A percentile compares a stretch with the other conserved stretches of the same genome.
phyloP scores from a whole-genome alignment of 108 stramenopile species.

The Fragilaria radians region DNA sequence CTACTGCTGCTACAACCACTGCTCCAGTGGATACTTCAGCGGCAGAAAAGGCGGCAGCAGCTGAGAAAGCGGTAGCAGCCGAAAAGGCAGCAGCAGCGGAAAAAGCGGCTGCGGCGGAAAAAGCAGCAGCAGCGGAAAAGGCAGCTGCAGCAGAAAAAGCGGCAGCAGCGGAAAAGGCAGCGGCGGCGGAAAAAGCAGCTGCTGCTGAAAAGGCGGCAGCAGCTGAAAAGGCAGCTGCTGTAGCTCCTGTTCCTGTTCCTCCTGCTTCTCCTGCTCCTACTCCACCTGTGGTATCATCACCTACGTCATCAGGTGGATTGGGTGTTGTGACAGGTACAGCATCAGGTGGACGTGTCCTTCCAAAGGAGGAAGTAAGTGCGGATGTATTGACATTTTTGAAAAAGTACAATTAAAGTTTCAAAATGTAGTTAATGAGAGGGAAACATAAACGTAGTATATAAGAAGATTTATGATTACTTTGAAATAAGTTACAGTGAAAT shows the following conservation, averaged over 20 bases:
- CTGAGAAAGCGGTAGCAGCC: constrained; percentile 3
- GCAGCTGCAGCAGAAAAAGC: constrained; percentile 11
- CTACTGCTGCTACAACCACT: not conserved
- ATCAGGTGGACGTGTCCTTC: constrained; percentile 64
- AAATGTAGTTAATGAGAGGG: too few relatives aligned
- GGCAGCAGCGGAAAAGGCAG: constrained; percentile 8
- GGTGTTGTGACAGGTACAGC: constrained; percentile 51
- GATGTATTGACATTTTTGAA: constrained; percentile 75
- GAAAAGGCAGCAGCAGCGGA: constrained; percentile 21
- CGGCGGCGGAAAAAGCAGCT: constrained; percentile 10
- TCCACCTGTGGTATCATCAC: constrained; percentile 5
- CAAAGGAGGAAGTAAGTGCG: constrained; percentile 72
- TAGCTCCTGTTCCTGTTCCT: constrained; percentile 22
- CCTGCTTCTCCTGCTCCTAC: constrained; percentile 12
- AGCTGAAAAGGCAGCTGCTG: constrained; percentile 23
- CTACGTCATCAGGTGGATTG: constrained; percentile 29
- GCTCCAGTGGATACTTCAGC: not conserved
- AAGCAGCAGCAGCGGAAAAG: constrained; percentile 26
- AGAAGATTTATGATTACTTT: too few relatives aligned
- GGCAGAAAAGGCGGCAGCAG: constrained; percentile 2
- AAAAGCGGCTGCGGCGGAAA: constrained; percentile 22
- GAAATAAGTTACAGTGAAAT: too few relatives aligned
- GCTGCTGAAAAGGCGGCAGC: constrained; percentile 11
- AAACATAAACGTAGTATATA: too few relatives aligned
- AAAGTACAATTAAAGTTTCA: constrained; percentile 11